Evolutionary conservation across 208 protist genomes (phyloP), one percentile per base, ranked within the genome.

Genomic region (Angomonas ambiguus): DNA sequence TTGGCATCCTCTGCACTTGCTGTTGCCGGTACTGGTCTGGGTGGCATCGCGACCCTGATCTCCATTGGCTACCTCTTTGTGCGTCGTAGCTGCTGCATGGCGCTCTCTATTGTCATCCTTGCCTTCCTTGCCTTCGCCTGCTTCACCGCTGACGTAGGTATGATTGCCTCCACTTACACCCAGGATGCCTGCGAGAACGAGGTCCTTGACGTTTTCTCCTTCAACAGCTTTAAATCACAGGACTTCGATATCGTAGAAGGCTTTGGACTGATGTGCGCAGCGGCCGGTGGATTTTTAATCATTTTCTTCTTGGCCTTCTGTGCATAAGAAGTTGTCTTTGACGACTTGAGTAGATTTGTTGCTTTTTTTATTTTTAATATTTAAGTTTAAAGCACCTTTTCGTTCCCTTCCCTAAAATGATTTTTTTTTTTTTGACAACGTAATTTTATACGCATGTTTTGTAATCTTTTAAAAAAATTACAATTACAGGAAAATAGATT

Each of bases 91-190:
- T 35, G 60, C 35, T 49, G 20, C 38, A 13, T 42, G 2, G 8
- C 34, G 13, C 3, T 65, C 35, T 2, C 33, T 6, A 0, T 55
- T n/a, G 8, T 63, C 32, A n/a, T 45, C 2, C 25, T 66, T 27
- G 33, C 33, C 42, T 66, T 66, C 28, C 25, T 77, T 22, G 11
- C 31, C 16, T 72, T 77, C 51, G 38, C 65, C 5, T 71, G 67
- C 38, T 51, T 62, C 4, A 48, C 56, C 1, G 59, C 62, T n/a
- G 11, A 25, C 20, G 25, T 72, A 10, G 72, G 53, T 2, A 31
- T 65, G 34, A 42, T 51, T 6, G 48, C 56, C 1, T 42, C 35
- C n/a, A 25, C 51, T 22, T 77, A 65, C 66, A 53, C 35, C 27
- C 65, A 22, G 59, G 51, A 49, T 45, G 56, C 49, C 60, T 77